Evolutionary conservation across 805 yeast genomes (phyloP).

Genomic region (Barnettozyma wickerhamii): DNA sequence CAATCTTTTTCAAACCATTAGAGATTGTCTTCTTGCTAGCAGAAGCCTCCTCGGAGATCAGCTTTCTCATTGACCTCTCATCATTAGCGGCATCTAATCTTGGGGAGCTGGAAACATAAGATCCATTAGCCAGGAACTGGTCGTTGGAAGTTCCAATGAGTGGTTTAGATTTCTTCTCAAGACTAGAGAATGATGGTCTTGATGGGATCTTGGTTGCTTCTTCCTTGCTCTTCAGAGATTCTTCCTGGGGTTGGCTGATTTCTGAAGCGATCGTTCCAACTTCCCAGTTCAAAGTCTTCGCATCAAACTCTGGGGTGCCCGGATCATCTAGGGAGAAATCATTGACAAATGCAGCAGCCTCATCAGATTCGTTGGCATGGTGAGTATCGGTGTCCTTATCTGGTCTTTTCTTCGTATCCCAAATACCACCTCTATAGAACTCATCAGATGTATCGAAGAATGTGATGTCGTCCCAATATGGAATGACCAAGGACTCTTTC

Average conservation of each 20-base stretch:
- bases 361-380: constrained; percentile 8
- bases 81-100: constrained; percentile 9
- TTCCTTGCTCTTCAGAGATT: constrained; percentile 15
- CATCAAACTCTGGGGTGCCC: constrained; percentile 1
- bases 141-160: constrained; percentile 24
- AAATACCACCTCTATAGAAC: constrained; percentile 86
- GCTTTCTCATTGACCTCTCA: constrained; percentile 8
- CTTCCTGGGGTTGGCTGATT: constrained; percentile 9
- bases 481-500: constrained; percentile 74
- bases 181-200: constrained; percentile 7
- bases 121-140: constrained; percentile 27
- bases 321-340: constrained; percentile 8
- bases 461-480: constrained; percentile 84
- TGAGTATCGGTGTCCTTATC: constrained; percentile 9
- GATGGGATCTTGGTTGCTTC: constrained; percentile 1
- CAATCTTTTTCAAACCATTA: constrained; percentile 52
- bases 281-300: constrained; percentile 3
- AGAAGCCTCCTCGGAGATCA: constrained; percentile 23
- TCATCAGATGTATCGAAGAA: constrained; percentile 63
- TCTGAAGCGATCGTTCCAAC: constrained; percentile 4
- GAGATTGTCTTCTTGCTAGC: constrained; percentile 36
- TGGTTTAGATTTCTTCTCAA: constrained; percentile 20
- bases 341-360: constrained; percentile 3
- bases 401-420: constrained; percentile 51
- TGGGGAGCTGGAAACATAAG: constrained; percentile 18